These are phyloP conservation scores for Raphanus hybrid DNA, from an alignment of 441 rosid genomes.

Conservation along the genomic window DNA sequence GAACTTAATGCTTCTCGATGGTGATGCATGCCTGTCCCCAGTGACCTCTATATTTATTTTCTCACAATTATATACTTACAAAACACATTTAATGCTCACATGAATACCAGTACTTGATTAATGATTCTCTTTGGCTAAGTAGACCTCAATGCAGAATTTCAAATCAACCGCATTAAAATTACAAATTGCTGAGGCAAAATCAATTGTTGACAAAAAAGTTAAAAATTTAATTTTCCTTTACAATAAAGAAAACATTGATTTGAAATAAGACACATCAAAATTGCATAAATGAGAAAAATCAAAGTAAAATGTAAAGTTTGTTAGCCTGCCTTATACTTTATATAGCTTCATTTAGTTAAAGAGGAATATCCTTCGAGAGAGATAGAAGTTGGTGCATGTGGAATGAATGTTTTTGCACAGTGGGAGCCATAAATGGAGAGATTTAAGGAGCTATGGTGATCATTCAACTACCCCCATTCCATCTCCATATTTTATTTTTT, in stretches of 20 bases:
- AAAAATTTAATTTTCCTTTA: not conserved
- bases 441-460: conserved; percentile 41
- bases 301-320: not conserved
- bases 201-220: conserved; percentile 10
- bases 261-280: not conserved
- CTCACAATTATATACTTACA: conserved; percentile 19
- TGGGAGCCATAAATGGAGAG: conserved; percentile 45
- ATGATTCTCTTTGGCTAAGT: conserved; percentile 20
- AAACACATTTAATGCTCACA: conserved; percentile 34
- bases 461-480: conserved; percentile 34
- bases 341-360: not conserved
- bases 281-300: not conserved
- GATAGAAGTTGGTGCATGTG: conserved; percentile 29
- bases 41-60: conserved; percentile 33
- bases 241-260: not conserved
- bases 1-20: conserved; percentile 63
- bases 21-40: conserved; percentile 56
- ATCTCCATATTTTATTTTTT: not conserved
- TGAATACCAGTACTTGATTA: conserved; percentile 5
- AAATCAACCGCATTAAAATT: not conserved
- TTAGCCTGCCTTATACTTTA: not conserved
- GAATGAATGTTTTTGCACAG: conserved; percentile 43
- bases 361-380: too few relatives aligned
- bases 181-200: conserved; percentile 13
- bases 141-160: conserved; percentile 4